phyloP scores from a whole-genome alignment of 768 basidiomycete species.

The Dendrothele bispora region DNA sequence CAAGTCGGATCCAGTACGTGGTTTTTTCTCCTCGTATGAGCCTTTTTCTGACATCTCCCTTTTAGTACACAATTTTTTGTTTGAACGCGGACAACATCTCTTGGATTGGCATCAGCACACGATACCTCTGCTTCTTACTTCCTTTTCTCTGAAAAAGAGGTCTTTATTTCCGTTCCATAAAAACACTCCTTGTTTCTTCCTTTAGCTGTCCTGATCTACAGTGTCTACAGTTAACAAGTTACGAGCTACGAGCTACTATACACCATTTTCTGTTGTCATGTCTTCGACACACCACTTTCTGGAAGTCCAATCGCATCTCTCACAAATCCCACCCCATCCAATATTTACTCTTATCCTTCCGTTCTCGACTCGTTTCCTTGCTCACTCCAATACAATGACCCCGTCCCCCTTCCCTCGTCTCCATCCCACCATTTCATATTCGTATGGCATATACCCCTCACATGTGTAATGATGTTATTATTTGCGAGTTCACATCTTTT shows the following conservation, averaged over 20 bases:
- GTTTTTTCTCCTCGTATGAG: slow-evolving; percentile 6
- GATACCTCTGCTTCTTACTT: too few relatives aligned
- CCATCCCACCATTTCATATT: slow-evolving; percentile 1
- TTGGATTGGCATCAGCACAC: too few relatives aligned
- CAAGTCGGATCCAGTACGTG: slow-evolving; percentile 87
- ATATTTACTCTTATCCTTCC: not conserved
- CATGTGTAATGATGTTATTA: slow-evolving; percentile 10
- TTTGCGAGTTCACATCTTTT: too few relatives aligned
- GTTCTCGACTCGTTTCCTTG: not conserved
- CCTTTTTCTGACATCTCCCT: slow-evolving; percentile 6
- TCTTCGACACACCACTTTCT: slow-evolving; percentile 4
- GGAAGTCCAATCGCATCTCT: slow-evolving; percentile 6
- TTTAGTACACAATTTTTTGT: slow-evolving; percentile 87
- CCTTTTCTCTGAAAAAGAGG: slow-evolving; percentile 1
- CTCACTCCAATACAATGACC: too few relatives aligned
- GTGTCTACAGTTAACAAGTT: too few relatives aligned
- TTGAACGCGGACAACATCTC: too few relatives aligned
- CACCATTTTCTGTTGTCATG: not conserved
- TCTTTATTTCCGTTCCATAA: not conserved
- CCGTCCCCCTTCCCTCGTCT: not conserved
- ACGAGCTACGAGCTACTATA: slow-evolving; percentile 6
- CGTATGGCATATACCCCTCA: slow-evolving; percentile 10
- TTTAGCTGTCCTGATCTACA: slow-evolving; percentile 6
- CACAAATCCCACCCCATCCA: slow-evolving; percentile 4
- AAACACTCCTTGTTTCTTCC: not conserved